Base-by-base conservation (phyloP, 1,139 yeast species). In the Sugiyamaella xylanicola region DNA sequence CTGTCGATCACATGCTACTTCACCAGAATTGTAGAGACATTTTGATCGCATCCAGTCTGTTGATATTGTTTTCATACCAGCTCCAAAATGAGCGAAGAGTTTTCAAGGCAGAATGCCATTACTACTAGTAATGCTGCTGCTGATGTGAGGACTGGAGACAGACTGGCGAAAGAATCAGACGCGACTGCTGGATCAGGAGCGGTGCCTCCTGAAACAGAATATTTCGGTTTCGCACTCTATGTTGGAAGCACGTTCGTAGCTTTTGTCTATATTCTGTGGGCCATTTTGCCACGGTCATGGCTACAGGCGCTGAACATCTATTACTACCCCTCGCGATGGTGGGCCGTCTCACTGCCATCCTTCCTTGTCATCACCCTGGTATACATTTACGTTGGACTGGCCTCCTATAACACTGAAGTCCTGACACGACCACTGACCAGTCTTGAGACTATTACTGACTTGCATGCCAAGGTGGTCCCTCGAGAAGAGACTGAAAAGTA, bases 311-410 rank as follows among this genome's bases (percentile, higher is more conserved):
- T 86, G 19, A 82, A 85, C 1, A 80, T 90, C 13, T 79, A 82
- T 63, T 90, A 88, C 70, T 87, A 85, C 63, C 96, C 96, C 0
- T 86, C 90, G 35, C 76, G 90, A 62, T 89, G 93, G 85, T 90
- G 97, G 97, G 85, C 93, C 1, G 67, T 86, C 51, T 88, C 91
- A 0, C 69, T 87, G 0, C 96, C 96, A 1, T 75, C 86, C 2
- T 86, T 81, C 64, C 76, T 85, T 7, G 73, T 92, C 41, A 82
- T 89, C 77, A 70, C 78, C 15, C 83, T 92, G 88, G 72, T 84
- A 8, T 90, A 83, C 66, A 79, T 80, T 0, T 92, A 91, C 68
- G 74, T 87, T 3, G 88, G 85, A 2, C 71, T 91, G 54, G 84
- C 85, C 0, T 71, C 84, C 46, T 89, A 86, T 74, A 88, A 88